Base-by-base conservation (phyloP, 805 yeast genomes). In the Candida michaelii region DNA sequence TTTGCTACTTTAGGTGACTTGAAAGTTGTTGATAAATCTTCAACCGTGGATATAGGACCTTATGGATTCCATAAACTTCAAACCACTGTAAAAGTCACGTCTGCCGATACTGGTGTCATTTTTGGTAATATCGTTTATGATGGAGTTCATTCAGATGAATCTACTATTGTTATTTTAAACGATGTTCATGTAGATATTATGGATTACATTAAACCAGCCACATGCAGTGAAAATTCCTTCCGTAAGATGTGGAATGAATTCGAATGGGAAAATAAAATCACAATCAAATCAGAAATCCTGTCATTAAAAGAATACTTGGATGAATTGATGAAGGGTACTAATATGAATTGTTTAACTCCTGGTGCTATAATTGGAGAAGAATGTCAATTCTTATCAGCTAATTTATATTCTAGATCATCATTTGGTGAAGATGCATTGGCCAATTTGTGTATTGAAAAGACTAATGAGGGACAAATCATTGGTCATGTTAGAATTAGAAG, bases 231-330 rank as follows among this genome's bases (percentile, higher is more conserved):
- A 66, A 80, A 82, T 34, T 85, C 80, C 53, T 93, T 93, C 85
- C 85, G 99, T 59, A 79, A 82, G 56, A 91, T 90, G 98, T 93
- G 99, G 99, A 89, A 89, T 62, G 97, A 90, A 63, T 93, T 95
- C 61, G 99, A 93, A 69, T 93, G 99, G 99, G 99, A 93, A 67
- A 93, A 93, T 73, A 93, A 93, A 73, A 90, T 93, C 54, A 86
- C 90, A 46, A 86, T 93, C 60, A 82, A 84, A 52, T 80, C 95
- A 2, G 76, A 73, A 41, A 71, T 83, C 49, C 63, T 76, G 24
- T 68, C 87, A 1, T 75, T 95, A 58, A 82, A 83, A 58, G 86
- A 79, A 36, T 93, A 88, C 65, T 73, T 93, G 63, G 85, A 82
- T 46, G 83, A 78, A 55, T 70, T 93, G 53, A 69, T 86, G 69